Percentiles rank a stretch among this genome's conserved stretches.
These are phyloP conservation scores for Ampelomyces quisqualis DNA, from an alignment of 2,329 filamentous ascomycete species.

Conservation along the genomic window DNA sequence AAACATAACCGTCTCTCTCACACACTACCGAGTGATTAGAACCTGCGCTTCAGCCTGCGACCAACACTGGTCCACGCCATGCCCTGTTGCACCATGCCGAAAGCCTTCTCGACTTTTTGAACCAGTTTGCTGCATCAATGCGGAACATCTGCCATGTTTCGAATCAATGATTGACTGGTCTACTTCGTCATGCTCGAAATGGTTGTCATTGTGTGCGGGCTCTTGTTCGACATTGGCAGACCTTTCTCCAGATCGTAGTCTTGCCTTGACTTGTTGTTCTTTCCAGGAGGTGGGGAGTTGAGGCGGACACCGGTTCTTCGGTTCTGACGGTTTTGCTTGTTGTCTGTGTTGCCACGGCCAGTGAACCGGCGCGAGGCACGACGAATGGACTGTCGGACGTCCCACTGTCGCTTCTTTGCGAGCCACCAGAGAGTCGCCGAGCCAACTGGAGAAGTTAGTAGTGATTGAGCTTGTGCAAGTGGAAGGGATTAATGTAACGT, in stretches of 20 bases:
- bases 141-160: neutral
- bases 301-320: conserved; percentile 40
- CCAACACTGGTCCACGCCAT: too few species aligned
- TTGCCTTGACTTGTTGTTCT: conserved; percentile 18
- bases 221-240: conserved; percentile 22
- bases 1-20: neutral
- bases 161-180: neutral
- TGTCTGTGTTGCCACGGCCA: conserved; percentile 38
- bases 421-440: conserved; percentile 72
- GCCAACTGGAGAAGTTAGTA: conserved; percentile 59
- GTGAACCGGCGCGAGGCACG: conserved; percentile 58
- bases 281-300: conserved; percentile 36
- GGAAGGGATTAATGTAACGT: conserved; percentile 35
- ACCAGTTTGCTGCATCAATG: too few species aligned
- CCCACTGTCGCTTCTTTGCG: conserved; percentile 84
- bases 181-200: conserved; percentile 35
- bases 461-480: conserved; percentile 13
- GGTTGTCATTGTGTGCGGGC: conserved; percentile 34
- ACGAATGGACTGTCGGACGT: conserved; percentile 69
- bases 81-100: too few species aligned
- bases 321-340: conserved; percentile 36
- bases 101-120: neutral
- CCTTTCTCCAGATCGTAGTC: conserved; percentile 41
- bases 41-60: too few species aligned
- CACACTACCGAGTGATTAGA: too few species aligned